Conservation (phyloP, 2,329 filamentous ascomycete species). For the Neonectria punicea region DNA sequence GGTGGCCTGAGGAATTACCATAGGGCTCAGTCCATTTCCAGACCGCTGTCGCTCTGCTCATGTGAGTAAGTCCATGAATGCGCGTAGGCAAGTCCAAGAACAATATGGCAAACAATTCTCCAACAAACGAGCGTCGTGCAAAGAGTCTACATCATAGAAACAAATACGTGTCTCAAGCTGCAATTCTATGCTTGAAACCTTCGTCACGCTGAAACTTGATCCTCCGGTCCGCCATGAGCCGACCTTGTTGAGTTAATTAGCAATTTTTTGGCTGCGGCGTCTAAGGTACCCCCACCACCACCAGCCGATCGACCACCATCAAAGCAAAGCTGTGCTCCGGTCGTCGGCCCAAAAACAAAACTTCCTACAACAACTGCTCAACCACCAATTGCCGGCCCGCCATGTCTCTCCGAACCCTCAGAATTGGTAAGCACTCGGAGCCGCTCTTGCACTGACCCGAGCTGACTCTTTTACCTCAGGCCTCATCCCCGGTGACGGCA, state of each 20-base stretch:
- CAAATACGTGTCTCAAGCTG: neutral
- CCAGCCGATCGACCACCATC: constrained; percentile 7
- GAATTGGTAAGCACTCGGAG: constrained; percentile 49
- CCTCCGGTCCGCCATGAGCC: neutral
- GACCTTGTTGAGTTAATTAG: neutral
- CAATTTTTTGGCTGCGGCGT: neutral
- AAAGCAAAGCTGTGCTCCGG: constrained; percentile 32
- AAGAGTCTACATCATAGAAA: neutral
- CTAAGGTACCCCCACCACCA: constrained; percentile 18
- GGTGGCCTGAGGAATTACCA: neutral
- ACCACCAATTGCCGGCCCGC: constrained; percentile 39
- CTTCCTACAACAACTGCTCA: constrained; percentile 34
- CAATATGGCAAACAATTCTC: neutral
- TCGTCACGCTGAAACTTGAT: neutral
- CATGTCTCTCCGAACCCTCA: constrained; percentile 56
- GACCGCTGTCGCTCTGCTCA: neutral
- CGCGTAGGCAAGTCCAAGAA: neutral
- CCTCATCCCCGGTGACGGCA: constrained; percentile 97
- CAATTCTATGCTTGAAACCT: neutral
- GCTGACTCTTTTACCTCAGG: constrained; percentile 61
- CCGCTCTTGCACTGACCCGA: neutral
- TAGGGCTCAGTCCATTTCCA: neutral
- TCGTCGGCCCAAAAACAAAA: constrained; percentile 39
- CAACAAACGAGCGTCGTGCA: neutral
- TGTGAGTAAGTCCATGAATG: neutral